phyloP scores from a whole-genome alignment of 306 rosid species.

The Ormosia semicastrata region DNA sequence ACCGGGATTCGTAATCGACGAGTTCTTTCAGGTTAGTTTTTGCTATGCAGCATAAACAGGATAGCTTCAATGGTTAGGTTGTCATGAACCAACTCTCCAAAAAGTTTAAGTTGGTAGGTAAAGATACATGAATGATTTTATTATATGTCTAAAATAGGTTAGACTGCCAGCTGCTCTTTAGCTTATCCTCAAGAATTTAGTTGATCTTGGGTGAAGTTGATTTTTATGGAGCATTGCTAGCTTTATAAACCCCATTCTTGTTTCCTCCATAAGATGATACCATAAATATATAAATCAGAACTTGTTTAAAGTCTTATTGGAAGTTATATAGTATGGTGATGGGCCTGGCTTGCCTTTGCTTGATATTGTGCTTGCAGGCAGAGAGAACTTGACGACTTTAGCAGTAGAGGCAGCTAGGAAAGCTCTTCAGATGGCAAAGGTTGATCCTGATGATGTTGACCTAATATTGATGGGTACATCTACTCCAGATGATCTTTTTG shows the following conservation, averaged over 20 bases:
- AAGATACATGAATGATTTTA: background rate
- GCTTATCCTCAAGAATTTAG: background rate
- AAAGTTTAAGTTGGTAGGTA: too few species aligned
- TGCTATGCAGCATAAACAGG: background rate
- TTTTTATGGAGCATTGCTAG: constrained; percentile 2
- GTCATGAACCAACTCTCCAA: background rate
- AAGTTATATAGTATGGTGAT: background rate
- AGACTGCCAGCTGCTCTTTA: too few species aligned
- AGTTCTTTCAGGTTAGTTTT: constrained; percentile 68
- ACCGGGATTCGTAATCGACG: constrained; percentile 84
- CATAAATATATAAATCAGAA: background rate
- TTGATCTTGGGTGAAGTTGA: background rate
- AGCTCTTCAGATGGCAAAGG: constrained; percentile 74
- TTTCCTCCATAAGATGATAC: constrained; percentile 8
- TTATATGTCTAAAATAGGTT: too few species aligned
- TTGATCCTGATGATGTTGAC: constrained; percentile 67
- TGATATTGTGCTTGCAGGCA: constrained; percentile 38
- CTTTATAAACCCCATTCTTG: background rate
- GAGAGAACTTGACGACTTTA: constrained; percentile 51
- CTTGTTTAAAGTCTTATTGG: background rate
- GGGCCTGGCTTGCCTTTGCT: background rate
- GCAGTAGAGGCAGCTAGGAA: constrained; percentile 59
- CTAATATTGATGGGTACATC: constrained; percentile 74
- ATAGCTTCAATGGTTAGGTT: background rate
- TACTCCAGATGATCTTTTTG: constrained; percentile 77